A percentile compares a stretch with the other conserved stretches of the same genome.
phyloP scores from a whole-genome alignment of 2,329 filamentous ascomycete species.

The Berkeleyomyces basicola region DNA sequence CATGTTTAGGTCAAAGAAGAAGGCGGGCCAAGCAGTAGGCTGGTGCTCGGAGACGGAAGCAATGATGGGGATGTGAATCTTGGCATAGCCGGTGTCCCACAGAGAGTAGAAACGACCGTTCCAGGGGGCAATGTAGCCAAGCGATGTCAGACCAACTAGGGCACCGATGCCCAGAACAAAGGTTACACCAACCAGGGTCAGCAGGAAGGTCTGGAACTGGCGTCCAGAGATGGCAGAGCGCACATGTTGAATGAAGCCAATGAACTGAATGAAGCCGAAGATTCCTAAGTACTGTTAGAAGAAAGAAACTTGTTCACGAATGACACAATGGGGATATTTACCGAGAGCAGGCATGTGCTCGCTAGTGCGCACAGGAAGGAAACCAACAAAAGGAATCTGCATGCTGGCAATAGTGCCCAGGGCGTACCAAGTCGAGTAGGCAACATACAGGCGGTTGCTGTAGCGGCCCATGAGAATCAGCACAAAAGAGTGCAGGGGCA shows the following conservation, averaged over 20 bases:
- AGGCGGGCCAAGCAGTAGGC: constrained; percentile 95
- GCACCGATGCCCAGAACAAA: constrained; percentile 58
- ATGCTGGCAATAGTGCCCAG: constrained; percentile 92
- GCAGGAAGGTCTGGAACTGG: constrained; percentile 85
- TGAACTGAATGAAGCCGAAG: constrained; percentile 86
- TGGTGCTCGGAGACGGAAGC: constrained; percentile 99
- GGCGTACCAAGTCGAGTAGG: constrained; percentile 96
- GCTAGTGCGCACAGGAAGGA: constrained; percentile 87
- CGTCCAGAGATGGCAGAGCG: constrained; percentile 75
- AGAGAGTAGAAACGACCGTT: constrained; percentile 97
- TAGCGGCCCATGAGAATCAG: constrained; percentile 94
- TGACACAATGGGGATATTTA: constrained; percentile 25
- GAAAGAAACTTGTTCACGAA: background rate
- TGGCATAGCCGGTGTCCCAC: constrained; percentile 96
- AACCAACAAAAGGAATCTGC: constrained; percentile 98
- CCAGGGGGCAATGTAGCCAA: constrained; percentile 92
- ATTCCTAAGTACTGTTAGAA: constrained; percentile 42
- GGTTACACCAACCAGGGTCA: constrained; percentile 54
- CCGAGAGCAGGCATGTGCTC: constrained; percentile 96
- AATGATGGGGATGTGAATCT: constrained; percentile 98
- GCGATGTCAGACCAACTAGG: constrained; percentile 72
- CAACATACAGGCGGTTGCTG: constrained; percentile 84
- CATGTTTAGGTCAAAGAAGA: constrained; percentile 98
- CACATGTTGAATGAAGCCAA: constrained; percentile 83
- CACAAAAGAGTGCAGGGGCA: constrained; percentile 86